Percentiles rank a stretch among this genome's conserved stretches.
phyloP scores from a whole-genome alignment of 2,329 filamentous ascomycete genomes.

The Cercospora berteroae region DNA sequence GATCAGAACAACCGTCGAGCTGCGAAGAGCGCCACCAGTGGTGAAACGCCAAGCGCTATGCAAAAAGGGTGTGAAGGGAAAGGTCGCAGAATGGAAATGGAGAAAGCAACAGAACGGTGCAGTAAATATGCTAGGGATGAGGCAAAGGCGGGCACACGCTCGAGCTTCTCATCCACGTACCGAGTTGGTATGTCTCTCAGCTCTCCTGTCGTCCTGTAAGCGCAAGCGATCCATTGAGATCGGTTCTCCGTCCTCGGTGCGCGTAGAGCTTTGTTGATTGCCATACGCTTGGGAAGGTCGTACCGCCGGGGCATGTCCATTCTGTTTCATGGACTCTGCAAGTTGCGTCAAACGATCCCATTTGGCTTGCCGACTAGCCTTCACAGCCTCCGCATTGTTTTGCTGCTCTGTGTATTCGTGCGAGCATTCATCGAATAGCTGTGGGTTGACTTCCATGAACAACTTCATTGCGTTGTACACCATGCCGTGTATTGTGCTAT shows the following conservation, averaged over 20 bases:
- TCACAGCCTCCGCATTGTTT: slow-evolving; percentile 81
- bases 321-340: slow-evolving; percentile 55
- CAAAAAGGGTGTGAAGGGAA: slow-evolving; percentile 4
- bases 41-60: slow-evolving; percentile 18
- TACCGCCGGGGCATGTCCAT: slow-evolving; percentile 30
- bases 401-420: slow-evolving; percentile 97
- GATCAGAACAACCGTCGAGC: slow-evolving; percentile 28
- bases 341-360: slow-evolving; percentile 85
- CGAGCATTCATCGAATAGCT: slow-evolving; percentile 97
- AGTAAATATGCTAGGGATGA: slow-evolving; percentile 25
- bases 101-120: slow-evolving; percentile 17
- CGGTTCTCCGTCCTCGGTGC: slow-evolving; percentile 72
- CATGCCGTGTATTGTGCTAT: slow-evolving; percentile 97
- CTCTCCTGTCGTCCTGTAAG: slow-evolving; percentile 73
- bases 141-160: slow-evolving; percentile 19
- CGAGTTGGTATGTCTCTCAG: slow-evolving; percentile 37
- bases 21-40: slow-evolving; percentile 5
- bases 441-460: slow-evolving; percentile 99
- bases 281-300: slow-evolving; percentile 38
- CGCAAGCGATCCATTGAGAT: slow-evolving; percentile 82
- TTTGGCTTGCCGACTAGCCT: slow-evolving; percentile 76
- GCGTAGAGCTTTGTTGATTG: slow-evolving; percentile 39
- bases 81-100: slow-evolving; percentile 10
- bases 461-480: slow-evolving; percentile 99
- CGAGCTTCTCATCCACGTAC: slow-evolving; percentile 37